Base-by-base conservation (phyloP, 768 basidiomycete genomes). In the Mycena epipterygia region DNA sequence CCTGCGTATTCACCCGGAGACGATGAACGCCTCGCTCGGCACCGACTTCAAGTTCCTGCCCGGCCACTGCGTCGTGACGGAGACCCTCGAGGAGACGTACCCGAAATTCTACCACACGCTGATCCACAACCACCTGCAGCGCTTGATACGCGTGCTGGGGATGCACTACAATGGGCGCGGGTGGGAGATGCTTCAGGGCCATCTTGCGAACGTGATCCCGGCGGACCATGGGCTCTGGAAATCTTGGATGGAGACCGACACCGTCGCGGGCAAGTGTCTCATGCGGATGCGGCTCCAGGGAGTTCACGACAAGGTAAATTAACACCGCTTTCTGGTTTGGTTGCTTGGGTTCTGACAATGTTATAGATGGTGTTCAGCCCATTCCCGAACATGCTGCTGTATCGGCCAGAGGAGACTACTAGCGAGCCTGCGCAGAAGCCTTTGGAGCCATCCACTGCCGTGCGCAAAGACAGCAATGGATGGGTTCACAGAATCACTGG, bases 51-150 rank as follows among this genome's bases (percentile, higher is more conserved):
- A 84, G 39, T 89, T 89, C 76, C 80, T 89, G 46, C 85, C 87
- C 12, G 84, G 82, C 2, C 88, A 90, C 76, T 88, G 87, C 73
- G 82, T 89, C 58, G 84, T 83, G 19, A 86, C 88, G 0, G 71
- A 78, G 39, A 83, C 85, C 2, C 69, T 87, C 23, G 84, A 87
- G 68, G 88, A 89, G 66, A 85, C 83, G 1, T 89, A 86, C 58
- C 84, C 86, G 13, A 89, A 88, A 71, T 86, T 89, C 74, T 89
- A 90, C 72, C 88, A 89, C 75, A 89, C 88, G 1, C 85, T 89
- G 57, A 80, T 90, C 21, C 88, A 89, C 75, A 89, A 88, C 76
- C 89, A 90, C 68, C 79, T 89, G 25, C 89, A 90, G 76, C 85
- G 89, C 23, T 76, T 90, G 33, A 87, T 88, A 25, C 83, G 89